These are phyloP conservation scores for Dichotomopilus funicola DNA, from an alignment of 2,329 filamentous ascomycete genomes.

Conservation along the genomic window DNA sequence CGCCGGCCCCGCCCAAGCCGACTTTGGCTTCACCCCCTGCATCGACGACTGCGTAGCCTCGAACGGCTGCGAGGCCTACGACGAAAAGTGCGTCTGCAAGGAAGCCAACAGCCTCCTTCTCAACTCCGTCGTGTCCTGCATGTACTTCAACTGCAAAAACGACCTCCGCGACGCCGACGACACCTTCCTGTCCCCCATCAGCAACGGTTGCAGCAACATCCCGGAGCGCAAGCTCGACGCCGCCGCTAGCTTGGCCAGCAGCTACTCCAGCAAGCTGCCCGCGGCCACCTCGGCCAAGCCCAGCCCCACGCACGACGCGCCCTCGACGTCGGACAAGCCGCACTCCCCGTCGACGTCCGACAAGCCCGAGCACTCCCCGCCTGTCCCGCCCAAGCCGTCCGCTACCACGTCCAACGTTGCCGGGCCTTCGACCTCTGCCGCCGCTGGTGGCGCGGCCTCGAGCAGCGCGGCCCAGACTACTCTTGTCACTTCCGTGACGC, in stretches of 20 bases:
- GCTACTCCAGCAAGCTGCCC: slow-evolving; percentile 15
- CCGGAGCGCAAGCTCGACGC: slow-evolving; percentile 29
- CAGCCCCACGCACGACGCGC: slow-evolving; percentile 7
- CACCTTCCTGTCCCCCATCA: slow-evolving; percentile 30
- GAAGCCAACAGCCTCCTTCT: slow-evolving; percentile 30
- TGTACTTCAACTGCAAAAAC: slow-evolving; percentile 32
- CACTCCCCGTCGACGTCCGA: background rate
- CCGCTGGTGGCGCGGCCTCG: too few species aligned
- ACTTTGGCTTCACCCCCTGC: slow-evolving; percentile 25
- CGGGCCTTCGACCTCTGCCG: too few species aligned
- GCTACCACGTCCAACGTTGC: too few species aligned
- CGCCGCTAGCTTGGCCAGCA: slow-evolving; percentile 26
- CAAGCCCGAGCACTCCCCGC: too few species aligned
- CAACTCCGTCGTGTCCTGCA: slow-evolving; percentile 33
- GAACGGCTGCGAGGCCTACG: slow-evolving; percentile 28
- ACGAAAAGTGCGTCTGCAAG: slow-evolving; percentile 34
- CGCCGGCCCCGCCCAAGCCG: slow-evolving; percentile 3
- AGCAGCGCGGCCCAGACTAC: too few species aligned
- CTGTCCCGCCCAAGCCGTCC: too few species aligned
- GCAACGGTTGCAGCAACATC: slow-evolving; percentile 30
- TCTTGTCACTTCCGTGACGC: too few species aligned
- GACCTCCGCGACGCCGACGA: slow-evolving; percentile 26
- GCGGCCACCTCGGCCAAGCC: slow-evolving; percentile 16
- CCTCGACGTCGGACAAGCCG: background rate
- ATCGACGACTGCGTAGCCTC: slow-evolving; percentile 32